Evolutionary conservation across 768 basidiomycete species (phyloP).

Genomic region (Lanmaoa rubissima): DNA sequence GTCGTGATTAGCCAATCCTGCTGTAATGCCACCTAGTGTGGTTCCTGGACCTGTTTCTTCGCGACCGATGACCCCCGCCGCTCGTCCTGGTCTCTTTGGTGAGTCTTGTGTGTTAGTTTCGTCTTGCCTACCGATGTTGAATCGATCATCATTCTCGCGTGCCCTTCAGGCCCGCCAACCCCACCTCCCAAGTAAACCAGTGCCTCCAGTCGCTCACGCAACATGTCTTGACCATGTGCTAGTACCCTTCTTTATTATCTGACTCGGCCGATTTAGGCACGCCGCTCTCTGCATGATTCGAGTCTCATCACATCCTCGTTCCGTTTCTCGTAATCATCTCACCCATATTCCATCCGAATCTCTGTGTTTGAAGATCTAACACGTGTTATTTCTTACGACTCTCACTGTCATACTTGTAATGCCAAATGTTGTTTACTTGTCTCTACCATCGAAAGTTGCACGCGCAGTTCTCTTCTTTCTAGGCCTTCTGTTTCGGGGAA

Average conservation of each 20-base stretch:
- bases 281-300: neutral
- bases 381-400: neutral
- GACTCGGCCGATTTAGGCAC: neutral
- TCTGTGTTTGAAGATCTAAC: constrained; percentile 5
- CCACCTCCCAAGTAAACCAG: constrained; percentile 42
- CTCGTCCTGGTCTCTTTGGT: constrained; percentile 70
- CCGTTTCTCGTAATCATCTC: neutral
- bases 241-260: constrained; percentile 3
- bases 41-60: constrained; percentile 32
- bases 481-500: neutral
- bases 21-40: constrained; percentile 53
- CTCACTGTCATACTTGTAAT: neutral
- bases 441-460: neutral
- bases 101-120: neutral
- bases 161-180: constrained; percentile 40
- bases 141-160: neutral
- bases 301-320: neutral
- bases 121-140: neutral
- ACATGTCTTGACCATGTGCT: constrained; percentile 1
- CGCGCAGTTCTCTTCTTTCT: neutral
- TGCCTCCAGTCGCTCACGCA: neutral
- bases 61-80: constrained; percentile 44
- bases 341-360: neutral
- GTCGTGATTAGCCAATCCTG: constrained; percentile 54
- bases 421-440: neutral